Percentiles rank a stretch among this genome's conserved stretches.
phyloP scores from a whole-genome alignment of 495 filamentous ascomycete genomes.

The Penicillium riverlandense region DNA sequence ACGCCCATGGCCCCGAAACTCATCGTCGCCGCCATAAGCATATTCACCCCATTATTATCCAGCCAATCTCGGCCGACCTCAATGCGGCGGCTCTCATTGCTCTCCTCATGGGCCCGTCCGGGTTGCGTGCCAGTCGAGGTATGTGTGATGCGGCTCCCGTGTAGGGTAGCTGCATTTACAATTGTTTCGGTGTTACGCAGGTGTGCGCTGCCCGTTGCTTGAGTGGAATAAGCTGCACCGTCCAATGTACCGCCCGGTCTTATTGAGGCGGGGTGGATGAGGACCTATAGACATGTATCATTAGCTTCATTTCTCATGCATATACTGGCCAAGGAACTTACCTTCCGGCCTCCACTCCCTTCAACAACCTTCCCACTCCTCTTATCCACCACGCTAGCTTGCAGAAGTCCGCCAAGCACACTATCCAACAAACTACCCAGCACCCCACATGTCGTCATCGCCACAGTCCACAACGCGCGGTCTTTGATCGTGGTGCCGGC shows the following conservation, averaged over 20 bases:
- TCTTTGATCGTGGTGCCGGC: conserved; percentile 39
- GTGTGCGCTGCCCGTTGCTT: conserved; percentile 6
- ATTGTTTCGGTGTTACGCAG: conserved; percentile 22
- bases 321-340: conserved; percentile 32
- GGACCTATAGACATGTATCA: conserved; percentile 21
- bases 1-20: conserved; percentile 71
- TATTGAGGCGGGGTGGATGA: conserved; percentile 28
- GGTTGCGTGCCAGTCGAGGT: conserved; percentile 5
- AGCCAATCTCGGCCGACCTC: conserved; percentile 70
- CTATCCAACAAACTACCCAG: conserved; percentile 81
- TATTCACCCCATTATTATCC: conserved; percentile 92
- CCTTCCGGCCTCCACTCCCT: conserved; percentile 74
- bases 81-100: conserved; percentile 60
- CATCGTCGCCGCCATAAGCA: conserved; percentile 78
- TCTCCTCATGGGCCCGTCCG: conserved; percentile 18
- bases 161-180: conserved; percentile 27
- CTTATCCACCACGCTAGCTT: conserved; percentile 80
- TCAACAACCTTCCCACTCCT: conserved; percentile 82
- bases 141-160: conserved; percentile 12
- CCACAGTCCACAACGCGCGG: conserved; percentile 48
- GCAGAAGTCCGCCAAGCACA: conserved; percentile 75
- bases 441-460: conserved; percentile 61
- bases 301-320: conserved; percentile 1
- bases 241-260: conserved; percentile 3
- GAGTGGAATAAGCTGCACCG: background rate